Base-by-base conservation (phyloP, 2,329 filamentous ascomycete genomes). In the Helminthosporium solani region DNA sequence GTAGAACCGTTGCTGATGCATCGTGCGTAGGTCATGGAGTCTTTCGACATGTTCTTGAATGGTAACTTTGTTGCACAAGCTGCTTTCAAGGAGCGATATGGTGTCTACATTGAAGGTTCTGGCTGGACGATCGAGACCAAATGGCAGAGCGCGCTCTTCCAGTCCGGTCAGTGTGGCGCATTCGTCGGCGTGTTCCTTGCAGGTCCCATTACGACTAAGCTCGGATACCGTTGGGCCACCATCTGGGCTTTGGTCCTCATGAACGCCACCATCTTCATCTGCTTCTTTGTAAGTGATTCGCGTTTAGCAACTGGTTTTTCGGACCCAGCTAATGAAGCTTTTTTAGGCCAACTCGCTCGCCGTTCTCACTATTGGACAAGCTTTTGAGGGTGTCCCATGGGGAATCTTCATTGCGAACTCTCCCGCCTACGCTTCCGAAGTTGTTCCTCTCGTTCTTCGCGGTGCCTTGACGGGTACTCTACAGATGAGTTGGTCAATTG, bases 401-500 rank as follows among this genome's bases (percentile, higher is more conserved):
- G 81, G 82, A 14, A 76, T 84, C 58, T 85, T 84, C 61, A 81
- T 83, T 54, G 80, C 80, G 57, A 83, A 83, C 59, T 76, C 81
- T 3, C 81, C 81, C 1, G 81, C 81, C 7, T 85, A 84, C 67
- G 80, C 76, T 57, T 68, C 68, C 55, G 82, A 85, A 64, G 80
- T 85, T 43, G 80, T 83, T 2, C 81, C 81, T 3, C 73, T 84
- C 40, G 70, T 69, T 54, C 67, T 85, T 46, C 70, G 81, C 62
- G 81, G 77, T 42, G 76, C 78, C 9, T 75, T 75, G 2, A 84
- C 81, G 3, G 77, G 80, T 61, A 83, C 80, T 73, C 58, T 84
- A 56, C 81, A 84, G 64, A 82, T 84, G 79, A 80, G 79, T 67
- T 84, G 80, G 80, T 78, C 80, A 15, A 79, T 84, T 57, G 81